phyloP scores from a whole-genome alignment of 2,329 filamentous ascomycete species.

The Fusarium sterilihyphosum region DNA sequence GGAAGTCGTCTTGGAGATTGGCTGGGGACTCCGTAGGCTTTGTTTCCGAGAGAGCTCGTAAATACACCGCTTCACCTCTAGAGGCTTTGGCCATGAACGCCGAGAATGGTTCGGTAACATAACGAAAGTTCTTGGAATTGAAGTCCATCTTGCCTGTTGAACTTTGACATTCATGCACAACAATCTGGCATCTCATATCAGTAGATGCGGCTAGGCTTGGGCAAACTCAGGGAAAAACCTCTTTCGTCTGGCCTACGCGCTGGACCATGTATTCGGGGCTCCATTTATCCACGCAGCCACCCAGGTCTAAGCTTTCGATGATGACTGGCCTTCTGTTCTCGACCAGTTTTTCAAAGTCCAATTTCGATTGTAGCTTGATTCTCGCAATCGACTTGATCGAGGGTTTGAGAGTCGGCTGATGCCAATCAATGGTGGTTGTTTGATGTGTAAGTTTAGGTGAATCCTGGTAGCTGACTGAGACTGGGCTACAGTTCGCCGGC shows the following conservation, averaged over 20 bases:
- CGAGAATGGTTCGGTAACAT: slow-evolving; percentile 73
- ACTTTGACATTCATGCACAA: slow-evolving; percentile 74
- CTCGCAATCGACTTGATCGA: slow-evolving; percentile 57
- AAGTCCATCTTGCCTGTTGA: slow-evolving; percentile 77
- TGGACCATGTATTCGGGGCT: slow-evolving; percentile 72
- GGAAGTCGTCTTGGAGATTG: slow-evolving; percentile 77
- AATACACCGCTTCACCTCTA: slow-evolving; percentile 72
- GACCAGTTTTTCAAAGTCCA: slow-evolving; percentile 70
- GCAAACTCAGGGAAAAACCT: slow-evolving; percentile 55
- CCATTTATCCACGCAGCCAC: slow-evolving; percentile 75
- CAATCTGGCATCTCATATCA: slow-evolving; percentile 59
- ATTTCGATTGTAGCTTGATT: slow-evolving; percentile 59
- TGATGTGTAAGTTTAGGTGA: slow-evolving; percentile 41
- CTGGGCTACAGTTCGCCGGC: neutral
- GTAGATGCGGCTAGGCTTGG: neutral
- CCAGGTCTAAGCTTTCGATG: slow-evolving; percentile 72
- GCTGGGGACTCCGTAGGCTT: slow-evolving; percentile 76
- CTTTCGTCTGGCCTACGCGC: slow-evolving; percentile 67
- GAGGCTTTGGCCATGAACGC: slow-evolving; percentile 71
- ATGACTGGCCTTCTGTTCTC: slow-evolving; percentile 65
- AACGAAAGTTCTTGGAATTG: slow-evolving; percentile 82
- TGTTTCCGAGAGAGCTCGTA: slow-evolving; percentile 78
- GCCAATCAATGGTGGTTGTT: slow-evolving; percentile 1
- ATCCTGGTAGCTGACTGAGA: slow-evolving; percentile 39
- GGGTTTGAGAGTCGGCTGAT: slow-evolving; percentile 14